phyloP scores from a whole-genome alignment of 2,329 filamentous ascomycete species.

The Nectriaceae sp. region DNA sequence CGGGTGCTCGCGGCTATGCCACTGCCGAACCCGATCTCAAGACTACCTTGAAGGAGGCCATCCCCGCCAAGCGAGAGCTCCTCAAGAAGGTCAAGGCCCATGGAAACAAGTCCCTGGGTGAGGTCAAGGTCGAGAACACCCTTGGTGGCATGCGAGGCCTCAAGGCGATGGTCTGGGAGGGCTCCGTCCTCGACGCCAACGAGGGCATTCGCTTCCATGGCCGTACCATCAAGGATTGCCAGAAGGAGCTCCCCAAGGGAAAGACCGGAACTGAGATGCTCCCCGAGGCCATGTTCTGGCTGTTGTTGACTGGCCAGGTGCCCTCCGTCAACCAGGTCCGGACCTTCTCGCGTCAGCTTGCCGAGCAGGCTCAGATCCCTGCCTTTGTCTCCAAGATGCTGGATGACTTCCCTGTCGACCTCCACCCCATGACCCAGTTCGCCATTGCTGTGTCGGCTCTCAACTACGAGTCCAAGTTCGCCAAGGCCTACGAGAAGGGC shows the following conservation, averaged over 20 bases:
- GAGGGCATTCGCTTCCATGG: slow-evolving; percentile 99
- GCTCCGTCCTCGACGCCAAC: slow-evolving; percentile 92
- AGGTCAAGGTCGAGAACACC: slow-evolving; percentile 91
- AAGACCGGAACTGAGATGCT: slow-evolving; percentile 94
- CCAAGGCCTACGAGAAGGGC: slow-evolving; percentile 87
- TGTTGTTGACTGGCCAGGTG: slow-evolving; percentile 89
- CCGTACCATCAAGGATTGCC: slow-evolving; percentile 97
- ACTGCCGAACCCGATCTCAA: slow-evolving; percentile 88
- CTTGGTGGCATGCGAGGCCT: slow-evolving; percentile 96
- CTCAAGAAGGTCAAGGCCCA: slow-evolving; percentile 92
- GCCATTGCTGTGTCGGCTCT: slow-evolving; percentile 93
- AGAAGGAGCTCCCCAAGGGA: slow-evolving; percentile 89
- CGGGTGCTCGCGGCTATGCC: slow-evolving; percentile 61
- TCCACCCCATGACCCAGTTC: slow-evolving; percentile 99
- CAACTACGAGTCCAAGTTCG: slow-evolving; percentile 92
- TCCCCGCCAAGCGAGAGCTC: slow-evolving; percentile 91
- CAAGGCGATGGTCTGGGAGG: slow-evolving; percentile 99
- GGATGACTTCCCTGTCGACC: slow-evolving; percentile 82
- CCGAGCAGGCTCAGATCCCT: slow-evolving; percentile 82
- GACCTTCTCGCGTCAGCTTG: slow-evolving; percentile 79
- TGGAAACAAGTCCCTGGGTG: slow-evolving; percentile 79
- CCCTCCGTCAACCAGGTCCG: slow-evolving; percentile 82
- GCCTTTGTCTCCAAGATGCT: slow-evolving; percentile 85
- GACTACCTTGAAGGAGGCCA: slow-evolving; percentile 76
- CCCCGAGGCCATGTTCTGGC: slow-evolving; percentile 99